Evolutionary conservation across 441 rosid species (phyloP), one percentile per base, ranked within the genome.

Genomic region (Erysimum cheiri): DNA sequence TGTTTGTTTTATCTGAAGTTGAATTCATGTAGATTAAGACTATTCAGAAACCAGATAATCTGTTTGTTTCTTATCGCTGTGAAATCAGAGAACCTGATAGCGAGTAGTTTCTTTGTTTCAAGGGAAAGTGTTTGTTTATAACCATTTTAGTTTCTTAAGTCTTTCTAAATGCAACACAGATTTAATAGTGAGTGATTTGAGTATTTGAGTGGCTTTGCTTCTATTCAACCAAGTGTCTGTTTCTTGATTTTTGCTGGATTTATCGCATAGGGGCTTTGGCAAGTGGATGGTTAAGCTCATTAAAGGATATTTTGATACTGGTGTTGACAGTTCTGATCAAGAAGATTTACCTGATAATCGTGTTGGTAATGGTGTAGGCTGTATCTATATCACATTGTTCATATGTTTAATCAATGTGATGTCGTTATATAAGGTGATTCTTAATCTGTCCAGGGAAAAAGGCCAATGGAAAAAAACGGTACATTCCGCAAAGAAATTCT

Each of bases 401-500:
- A 50, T 56, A 31, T 72, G 53, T 8, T 53, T 22, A 26, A 28
- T 63, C 60, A 41, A 4, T 58, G 14, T 64, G 31, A 29, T 41
- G 6, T 60, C 31, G 72, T 67, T 28, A 41, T 13, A 9, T 62
- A 40, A 19, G 14, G 13, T 39, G 55, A 4, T 37, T 6, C 50
- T 75, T 52, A 31, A 58, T 52, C 53, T 54, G 41, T 58, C 43
- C 77, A 87, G 98, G 84, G 68, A 84, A 74, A 75, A 81, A 57
- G 54, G 75, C 78, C 64, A 84, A 80, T 79, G 89, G 75, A 54
- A 69, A 61, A 15, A 87, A 74, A 65, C 87, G 77, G 22, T 91
- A 90, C 76, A 41, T 88, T 72, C 98, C 97, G 0, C 90, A 86
- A 81, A 88, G 75, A 87, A 90, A 84, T 71, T 87, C 96, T 44